Conservation (phyloP, 108 stramenopile genomes). For the Nitzschia sp. region DNA sequence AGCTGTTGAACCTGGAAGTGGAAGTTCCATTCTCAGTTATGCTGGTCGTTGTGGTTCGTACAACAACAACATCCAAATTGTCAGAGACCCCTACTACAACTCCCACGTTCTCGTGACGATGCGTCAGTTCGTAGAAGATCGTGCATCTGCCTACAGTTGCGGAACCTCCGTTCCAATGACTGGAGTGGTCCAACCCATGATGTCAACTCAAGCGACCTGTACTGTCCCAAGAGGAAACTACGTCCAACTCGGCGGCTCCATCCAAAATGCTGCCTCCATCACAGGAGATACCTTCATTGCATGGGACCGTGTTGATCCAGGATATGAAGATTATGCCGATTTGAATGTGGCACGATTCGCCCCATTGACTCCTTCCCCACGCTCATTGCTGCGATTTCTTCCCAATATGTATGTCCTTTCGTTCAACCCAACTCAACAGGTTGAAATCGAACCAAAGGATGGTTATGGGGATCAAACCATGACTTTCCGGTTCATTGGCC, state of each 20-base stretch:
- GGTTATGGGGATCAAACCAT: conserved; percentile 6
- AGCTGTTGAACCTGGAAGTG: conserved; percentile 8
- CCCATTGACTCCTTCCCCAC: not conserved
- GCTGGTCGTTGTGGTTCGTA: not conserved
- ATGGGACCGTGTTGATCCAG: not conserved
- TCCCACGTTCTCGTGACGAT: not conserved
- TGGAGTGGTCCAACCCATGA: too few relatives aligned
- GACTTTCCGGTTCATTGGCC: conserved; percentile 5
- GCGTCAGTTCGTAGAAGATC: not conserved
- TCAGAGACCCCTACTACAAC: not conserved
- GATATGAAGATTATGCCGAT: not conserved
- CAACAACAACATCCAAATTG: not conserved
- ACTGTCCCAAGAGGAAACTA: conserved; percentile 16
- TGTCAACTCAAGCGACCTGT: not conserved
- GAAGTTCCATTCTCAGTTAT: conserved; percentile 1
- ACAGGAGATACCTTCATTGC: not conserved
- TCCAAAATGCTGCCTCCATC: not conserved
- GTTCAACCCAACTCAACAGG: not conserved
- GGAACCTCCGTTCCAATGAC: too few relatives aligned
- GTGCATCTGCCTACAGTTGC: not conserved
- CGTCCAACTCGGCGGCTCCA: conserved; percentile 3
- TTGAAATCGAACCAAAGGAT: not conserved
- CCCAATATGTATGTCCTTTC: conserved; percentile 6
- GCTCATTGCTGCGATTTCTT: not conserved
- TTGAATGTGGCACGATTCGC: not conserved